A percentile compares a stretch with the other conserved stretches of the same genome.
These are phyloP conservation scores for Salix caprea DNA, from an alignment of 345 rosid species.

Conservation along the genomic window DNA sequence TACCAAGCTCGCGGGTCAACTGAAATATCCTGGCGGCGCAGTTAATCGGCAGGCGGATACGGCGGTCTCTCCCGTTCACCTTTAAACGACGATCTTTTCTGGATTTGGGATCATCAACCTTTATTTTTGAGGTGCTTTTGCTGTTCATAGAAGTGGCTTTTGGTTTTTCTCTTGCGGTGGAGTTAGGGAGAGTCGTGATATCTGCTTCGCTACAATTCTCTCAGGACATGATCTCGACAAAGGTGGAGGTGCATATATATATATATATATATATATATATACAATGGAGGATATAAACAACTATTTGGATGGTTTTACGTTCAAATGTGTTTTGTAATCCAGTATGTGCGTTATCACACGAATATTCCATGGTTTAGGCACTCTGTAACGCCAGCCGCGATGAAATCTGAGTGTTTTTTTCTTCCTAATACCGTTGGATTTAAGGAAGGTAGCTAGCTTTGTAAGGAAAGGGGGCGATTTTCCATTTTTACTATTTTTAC, in stretches of 20 bases:
- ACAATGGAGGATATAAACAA: neutral
- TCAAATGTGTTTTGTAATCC: too few relatives aligned
- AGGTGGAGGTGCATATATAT: neutral
- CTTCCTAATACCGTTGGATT: neutral
- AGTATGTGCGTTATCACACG: too few relatives aligned
- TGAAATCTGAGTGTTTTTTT: neutral
- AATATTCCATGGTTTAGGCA: neutral
- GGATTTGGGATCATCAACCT: neutral
- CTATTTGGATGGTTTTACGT: neutral
- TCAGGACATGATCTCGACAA: neutral
- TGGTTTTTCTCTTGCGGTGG: neutral
- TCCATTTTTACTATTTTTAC: neutral
- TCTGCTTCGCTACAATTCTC: neutral
- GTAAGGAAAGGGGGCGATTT: neutral
- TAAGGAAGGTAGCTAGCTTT: neutral
- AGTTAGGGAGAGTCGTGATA: neutral
- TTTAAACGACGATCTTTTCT: constrained; percentile 24
- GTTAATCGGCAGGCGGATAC: constrained; percentile 6
- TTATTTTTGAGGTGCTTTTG: neutral
- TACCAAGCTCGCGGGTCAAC: constrained; percentile 30
- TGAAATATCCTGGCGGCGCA: constrained; percentile 27
- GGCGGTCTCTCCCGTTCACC: constrained; percentile 33
- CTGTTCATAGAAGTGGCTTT: neutral
- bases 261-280: too few relatives aligned
- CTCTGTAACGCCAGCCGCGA: neutral